Conservation (phyloP, 2,329 filamentous ascomycete genomes). For the Sporothrix variecibatus region DNA sequence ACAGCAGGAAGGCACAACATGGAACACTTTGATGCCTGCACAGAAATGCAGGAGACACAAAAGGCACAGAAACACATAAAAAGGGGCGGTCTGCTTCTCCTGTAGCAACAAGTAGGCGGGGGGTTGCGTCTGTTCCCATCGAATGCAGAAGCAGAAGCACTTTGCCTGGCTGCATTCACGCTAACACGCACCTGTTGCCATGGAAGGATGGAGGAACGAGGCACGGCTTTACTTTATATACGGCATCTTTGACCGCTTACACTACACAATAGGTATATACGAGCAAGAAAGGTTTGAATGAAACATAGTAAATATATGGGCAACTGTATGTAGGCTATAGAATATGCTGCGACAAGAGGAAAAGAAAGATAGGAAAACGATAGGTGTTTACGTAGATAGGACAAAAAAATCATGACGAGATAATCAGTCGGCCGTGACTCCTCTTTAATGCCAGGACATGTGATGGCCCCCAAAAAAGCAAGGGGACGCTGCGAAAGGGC, state of each 20-base stretch:
- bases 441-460: slow-evolving; percentile 15
- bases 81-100: background rate
- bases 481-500: background rate
- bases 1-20: background rate
- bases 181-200: too few relatives aligned
- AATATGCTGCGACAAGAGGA: slow-evolving; percentile 1
- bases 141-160: background rate
- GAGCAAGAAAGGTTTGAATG: background rate
- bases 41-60: background rate
- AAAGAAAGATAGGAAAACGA: background rate
- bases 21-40: background rate
- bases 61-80: background rate
- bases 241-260: background rate
- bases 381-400: background rate
- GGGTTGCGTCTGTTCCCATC: background rate
- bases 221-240: background rate
- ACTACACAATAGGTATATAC: background rate
- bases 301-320: background rate
- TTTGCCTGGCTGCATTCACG: too few relatives aligned
- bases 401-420: slow-evolving; percentile 6
- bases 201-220: background rate
- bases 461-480: background rate
- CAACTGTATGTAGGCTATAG: slow-evolving; percentile 10
- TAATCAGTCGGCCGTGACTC: slow-evolving; percentile 8
- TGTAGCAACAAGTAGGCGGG: background rate